Evolutionary conservation across 2,329 filamentous ascomycete genomes (phyloP), one percentile per base, ranked within the genome.

Genomic region (Trichoderma sp.): DNA sequence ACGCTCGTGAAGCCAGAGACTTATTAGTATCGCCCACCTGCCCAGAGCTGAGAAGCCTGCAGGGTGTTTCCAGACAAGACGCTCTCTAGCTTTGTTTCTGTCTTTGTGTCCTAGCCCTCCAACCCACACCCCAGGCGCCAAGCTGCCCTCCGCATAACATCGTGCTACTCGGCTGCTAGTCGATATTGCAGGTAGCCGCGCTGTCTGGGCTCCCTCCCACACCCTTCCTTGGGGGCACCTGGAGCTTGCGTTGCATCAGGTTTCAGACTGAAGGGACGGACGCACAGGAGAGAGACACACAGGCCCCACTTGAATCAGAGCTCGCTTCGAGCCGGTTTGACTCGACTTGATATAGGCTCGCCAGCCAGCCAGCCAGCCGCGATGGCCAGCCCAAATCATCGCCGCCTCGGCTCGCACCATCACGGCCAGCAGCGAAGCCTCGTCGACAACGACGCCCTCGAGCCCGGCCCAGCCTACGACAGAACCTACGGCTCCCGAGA

Each of bases 301-400:
- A 34, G 41, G 48, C 58, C 58, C 58, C 58, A 45, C 58, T 52
- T 41, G 58, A 28, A 61, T 45, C 58, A 39, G 34, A 39, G 34
- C 34, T 39, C 34, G 34, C 12, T 39, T 39, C 34, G 12, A 39
- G 12, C 34, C 34, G 10, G 34, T 9, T 39, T 30, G 30, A n/a
- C 17, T 28, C 15, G 58, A 39, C 28, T 61, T 52, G 58, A 44
- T 52, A 45, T 34, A 61, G 10, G 34, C 34, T 39, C 34, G 34
- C 30, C 21, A 24, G 21, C 21, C 41, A 51, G 30, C 34, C 5
- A n/a, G n/a, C n/a, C n/a, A n/a, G 47, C 43, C 44, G 19, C 58
- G 48, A 61, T 61, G 58, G 48, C 48, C 6, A 61, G 58, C 41
- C 58, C 58, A 30, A 61, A 48, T 19, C 58, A 61, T 52, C 58